Evolutionary conservation across 352 stramenopile species (phyloP), one percentile per base, ranked within the genome.

Genomic region (Phytopythium sindhum): DNA sequence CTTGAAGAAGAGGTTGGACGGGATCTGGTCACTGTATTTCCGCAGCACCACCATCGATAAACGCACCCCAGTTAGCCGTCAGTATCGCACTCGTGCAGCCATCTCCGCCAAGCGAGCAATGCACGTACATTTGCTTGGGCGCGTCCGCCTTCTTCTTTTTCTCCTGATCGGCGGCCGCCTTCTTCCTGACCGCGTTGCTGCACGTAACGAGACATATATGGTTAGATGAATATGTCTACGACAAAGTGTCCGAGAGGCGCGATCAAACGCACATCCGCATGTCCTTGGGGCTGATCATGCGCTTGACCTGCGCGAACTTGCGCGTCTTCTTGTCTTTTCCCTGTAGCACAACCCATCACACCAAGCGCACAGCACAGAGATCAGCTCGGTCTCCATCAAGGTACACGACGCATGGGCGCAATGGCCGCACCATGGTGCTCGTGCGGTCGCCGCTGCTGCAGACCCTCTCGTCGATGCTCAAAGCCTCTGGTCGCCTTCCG

Each of bases 1-100:
- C 74, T 99, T 97, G 83, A 99, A 99, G 75, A 99, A 99, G 68
- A 99, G 84, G 62, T 97, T 97, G 26, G 96, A 98, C 55, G 97
- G 92, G 64, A 96, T 96, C 77, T 99, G 96, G 64, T 98, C 96
- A 76, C 87, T 96, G 31, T 57, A 11, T 14, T 5, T 15, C 11
- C 2, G 23, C 19, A 17, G 10, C 12, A 14, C 4, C 53, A 47
- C 2, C 29, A 41, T 1, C 31, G 23, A 14, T 19, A 45, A 45
- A n/a, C 31, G 33, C 21, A 7, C 14, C 21, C 31, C 9, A n/a
- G n/a, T n/a, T 41, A 37, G 11, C 3, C 33, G 48, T 55, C 14
- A 55, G 48, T 37, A 55, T 24, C 1, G 48, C 6, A 5, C 14
- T 26, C 26, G 26, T 31, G 14, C 6, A 19, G 48, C 15, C 26